Evolutionary conservation across 495 filamentous ascomycete genomes (phyloP).

Genomic region (Jackrogersella minutella): DNA sequence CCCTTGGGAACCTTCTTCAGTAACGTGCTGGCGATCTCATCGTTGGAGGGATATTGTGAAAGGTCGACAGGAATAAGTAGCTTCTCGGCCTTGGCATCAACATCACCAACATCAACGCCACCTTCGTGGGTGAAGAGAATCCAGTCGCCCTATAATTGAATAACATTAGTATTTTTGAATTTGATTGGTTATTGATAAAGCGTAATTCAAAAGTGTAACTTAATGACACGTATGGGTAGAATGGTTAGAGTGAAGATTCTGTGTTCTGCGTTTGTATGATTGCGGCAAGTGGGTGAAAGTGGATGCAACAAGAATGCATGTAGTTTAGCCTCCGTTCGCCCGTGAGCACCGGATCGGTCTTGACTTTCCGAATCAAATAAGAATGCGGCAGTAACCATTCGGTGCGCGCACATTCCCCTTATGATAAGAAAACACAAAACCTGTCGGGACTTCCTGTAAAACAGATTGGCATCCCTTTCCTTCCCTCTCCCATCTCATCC

Average conservation of each 20-base stretch:
- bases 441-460: background rate
- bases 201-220: background rate
- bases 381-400: conserved; percentile 28
- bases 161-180: conserved; percentile 42
- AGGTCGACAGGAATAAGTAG: conserved; percentile 96
- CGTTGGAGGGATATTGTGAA: conserved; percentile 92
- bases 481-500: background rate
- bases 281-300: conserved; percentile 41
- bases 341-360: conserved; percentile 47
- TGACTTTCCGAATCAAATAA: conserved; percentile 34
- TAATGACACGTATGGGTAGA: conserved; percentile 17
- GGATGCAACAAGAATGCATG: conserved; percentile 46
- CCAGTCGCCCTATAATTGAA: conserved; percentile 89
- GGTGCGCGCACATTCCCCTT: conserved; percentile 13
- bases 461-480: background rate
- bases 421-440: conserved; percentile 33
- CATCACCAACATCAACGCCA: conserved; percentile 99
- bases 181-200: conserved; percentile 23
- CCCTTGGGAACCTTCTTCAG: conserved; percentile 94
- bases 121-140: conserved; percentile 99
- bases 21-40: conserved; percentile 83
- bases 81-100: conserved; percentile 98
- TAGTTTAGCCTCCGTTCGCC: conserved; percentile 67
- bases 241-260: background rate
- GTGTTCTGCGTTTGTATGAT: conserved; percentile 17